A percentile compares a stretch with the other conserved stretches of the same genome.
Conservation (phyloP, 352 stramenopile species). For the Phytophthora podocarpi region DNA sequence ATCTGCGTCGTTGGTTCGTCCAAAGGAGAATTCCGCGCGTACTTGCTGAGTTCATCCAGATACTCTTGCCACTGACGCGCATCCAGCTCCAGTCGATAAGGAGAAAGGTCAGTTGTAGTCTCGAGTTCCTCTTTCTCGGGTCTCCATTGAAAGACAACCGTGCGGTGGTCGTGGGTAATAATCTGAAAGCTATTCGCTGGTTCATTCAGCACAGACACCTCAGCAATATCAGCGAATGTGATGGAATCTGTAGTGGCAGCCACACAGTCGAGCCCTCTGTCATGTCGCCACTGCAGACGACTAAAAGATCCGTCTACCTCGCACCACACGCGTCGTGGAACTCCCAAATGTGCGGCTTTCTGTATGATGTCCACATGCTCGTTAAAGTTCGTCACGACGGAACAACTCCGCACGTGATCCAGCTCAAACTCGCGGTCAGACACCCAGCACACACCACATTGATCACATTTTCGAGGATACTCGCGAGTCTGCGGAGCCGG, state of each 20-base stretch:
- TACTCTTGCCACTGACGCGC: constrained; percentile 60
- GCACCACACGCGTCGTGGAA: constrained; percentile 57
- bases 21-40: constrained; percentile 24
- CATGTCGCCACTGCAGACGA: constrained; percentile 50
- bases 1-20: background rate
- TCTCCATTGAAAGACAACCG: constrained; percentile 56
- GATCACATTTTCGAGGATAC: constrained; percentile 43
- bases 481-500: constrained; percentile 13
- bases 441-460: constrained; percentile 41
- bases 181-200: constrained; percentile 45
- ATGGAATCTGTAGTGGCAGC: constrained; percentile 19
- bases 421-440: constrained; percentile 36
- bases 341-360: constrained; percentile 23
- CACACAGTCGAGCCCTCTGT: constrained; percentile 20
- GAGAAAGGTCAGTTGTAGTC: background rate
- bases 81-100: constrained; percentile 27
- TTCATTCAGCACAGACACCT: constrained; percentile 26
- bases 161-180: constrained; percentile 34
- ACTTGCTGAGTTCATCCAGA: constrained; percentile 51
- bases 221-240: constrained; percentile 39
- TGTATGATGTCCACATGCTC: constrained; percentile 1
- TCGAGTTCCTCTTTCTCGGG: constrained; percentile 1
- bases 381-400: background rate
- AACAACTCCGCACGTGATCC: constrained; percentile 29
- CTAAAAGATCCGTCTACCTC: constrained; percentile 54